Evolutionary conservation across 2,329 filamentous ascomycete species (phyloP), one percentile per base, ranked within the genome.

Genomic region (Arthrobotrys sphaeroides): DNA sequence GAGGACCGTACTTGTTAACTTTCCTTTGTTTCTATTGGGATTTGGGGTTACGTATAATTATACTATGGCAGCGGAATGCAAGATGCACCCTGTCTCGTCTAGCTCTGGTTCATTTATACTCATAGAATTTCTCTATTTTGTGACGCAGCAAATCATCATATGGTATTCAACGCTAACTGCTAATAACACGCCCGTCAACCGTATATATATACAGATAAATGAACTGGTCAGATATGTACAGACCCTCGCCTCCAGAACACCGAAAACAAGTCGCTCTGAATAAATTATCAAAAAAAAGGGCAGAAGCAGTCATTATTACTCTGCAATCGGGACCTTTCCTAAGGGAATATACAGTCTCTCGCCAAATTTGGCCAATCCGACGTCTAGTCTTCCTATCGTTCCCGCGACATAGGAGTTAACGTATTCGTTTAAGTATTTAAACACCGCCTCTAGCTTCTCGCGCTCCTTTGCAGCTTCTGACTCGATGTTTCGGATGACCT

Each of bases 321-420:
- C 31, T 9, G 31, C 31, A 33, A 33, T 33, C 1, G 31, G 12
- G 31, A 45, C n/a, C 26, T 60, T 73, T 22, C 38, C 49, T 20
- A 68, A 59, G 1, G 70, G 70, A 51, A 64, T 74, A 45, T 69
- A 75, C 33, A 69, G 40, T 28, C 72, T 45, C 33, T 75, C 72
- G 6, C 70, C 72, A 53, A 75, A 75, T 42, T 36, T 64, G 4
- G 64, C 72, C 45, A 75, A 36, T 5, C 57, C 72, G 22, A 75
- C 64, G 20, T 75, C 72, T 10, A 68, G 28, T 20, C 64, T 53
- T 9, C 72, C 72, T 40, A 69, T 69, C 1, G 64, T 60, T 5
- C 64, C 64, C 12, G 49, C 72, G 5, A 68, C 47, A 31, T 75
- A 75, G 13, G 64, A 68, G 10, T 61, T 55, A 1, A 75, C 72